Percentiles rank a stretch among this genome's conserved stretches.
phyloP scores from a whole-genome alignment of 306 rosid genomes.

The Erythrophleum fordii region DNA sequence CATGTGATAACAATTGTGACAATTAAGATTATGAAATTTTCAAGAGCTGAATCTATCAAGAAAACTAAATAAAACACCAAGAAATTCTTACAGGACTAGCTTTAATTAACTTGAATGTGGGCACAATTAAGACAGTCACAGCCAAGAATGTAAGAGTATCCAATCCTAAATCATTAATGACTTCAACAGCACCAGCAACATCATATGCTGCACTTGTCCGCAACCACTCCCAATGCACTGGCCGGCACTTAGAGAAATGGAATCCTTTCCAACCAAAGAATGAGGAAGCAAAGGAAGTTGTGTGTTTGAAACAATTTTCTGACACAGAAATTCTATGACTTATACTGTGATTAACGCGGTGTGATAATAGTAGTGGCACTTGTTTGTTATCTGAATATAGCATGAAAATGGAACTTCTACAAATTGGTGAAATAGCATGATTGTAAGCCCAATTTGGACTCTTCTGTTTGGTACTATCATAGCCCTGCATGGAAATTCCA shows the following conservation, averaged over 20 bases:
- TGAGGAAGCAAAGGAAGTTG: conserved; percentile 38
- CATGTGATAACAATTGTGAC: not conserved
- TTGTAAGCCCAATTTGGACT: conserved; percentile 34
- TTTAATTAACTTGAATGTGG: conserved; percentile 67
- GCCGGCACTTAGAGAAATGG: conserved; percentile 45
- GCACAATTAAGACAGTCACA: conserved; percentile 69
- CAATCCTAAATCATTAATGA: conserved; percentile 81
- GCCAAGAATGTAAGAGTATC: conserved; percentile 70
- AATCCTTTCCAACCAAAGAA: conserved; percentile 43
- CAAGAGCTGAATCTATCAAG: not conserved
- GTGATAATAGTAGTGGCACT: conserved; percentile 36
- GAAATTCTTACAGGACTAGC: conserved; percentile 31
- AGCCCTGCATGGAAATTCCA: conserved; percentile 53
- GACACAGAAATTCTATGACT: conserved; percentile 45
- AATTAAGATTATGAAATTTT: not conserved
- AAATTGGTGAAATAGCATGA: conserved; percentile 34
- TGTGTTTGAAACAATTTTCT: conserved; percentile 41
- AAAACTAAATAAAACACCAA: not conserved
- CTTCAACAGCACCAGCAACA: conserved; percentile 69
- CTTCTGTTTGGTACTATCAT: conserved; percentile 47
- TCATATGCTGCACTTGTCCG: conserved; percentile 59
- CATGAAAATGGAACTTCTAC: conserved; percentile 50
- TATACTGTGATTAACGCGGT: conserved; percentile 41
- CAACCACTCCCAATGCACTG: conserved; percentile 47
- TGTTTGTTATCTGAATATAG: conserved; percentile 51